A percentile compares a stretch with the other conserved stretches of the same genome.
These are phyloP conservation scores for Solanum chacoense DNA, from an alignment of 305 asterid genomes.

Conservation along the genomic window DNA sequence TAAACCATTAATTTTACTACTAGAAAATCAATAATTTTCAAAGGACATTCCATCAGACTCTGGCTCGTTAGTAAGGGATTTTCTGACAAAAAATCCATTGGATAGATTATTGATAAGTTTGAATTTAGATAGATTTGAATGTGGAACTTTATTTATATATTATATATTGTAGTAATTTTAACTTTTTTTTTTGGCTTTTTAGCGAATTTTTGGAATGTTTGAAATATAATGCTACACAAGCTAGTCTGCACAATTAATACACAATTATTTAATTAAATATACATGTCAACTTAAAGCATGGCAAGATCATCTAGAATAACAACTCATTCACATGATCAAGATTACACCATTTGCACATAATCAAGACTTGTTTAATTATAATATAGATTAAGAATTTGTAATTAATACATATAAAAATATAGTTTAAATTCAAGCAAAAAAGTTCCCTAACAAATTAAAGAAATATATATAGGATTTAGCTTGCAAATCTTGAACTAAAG, in stretches of 20 bases:
- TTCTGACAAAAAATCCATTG: background rate
- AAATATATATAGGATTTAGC: background rate
- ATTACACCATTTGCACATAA: background rate
- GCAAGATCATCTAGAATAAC: background rate
- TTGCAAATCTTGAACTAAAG: slow-evolving; percentile 4
- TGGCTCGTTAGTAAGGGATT: background rate
- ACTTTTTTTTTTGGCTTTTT: background rate
- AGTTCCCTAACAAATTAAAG: background rate
- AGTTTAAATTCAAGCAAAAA: background rate
- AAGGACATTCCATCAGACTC: background rate
- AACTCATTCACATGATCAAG: background rate
- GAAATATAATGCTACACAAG: background rate
- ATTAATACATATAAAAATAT: background rate
- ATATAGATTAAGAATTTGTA: background rate
- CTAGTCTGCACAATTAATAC: background rate
- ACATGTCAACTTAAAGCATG: background rate
- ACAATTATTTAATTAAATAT: background rate
- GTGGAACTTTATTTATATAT: background rate
- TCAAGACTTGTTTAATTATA: background rate
- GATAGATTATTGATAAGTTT: background rate
- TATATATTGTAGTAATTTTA: background rate
- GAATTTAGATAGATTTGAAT: background rate
- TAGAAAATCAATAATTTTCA: too few species aligned
- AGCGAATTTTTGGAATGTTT: background rate
- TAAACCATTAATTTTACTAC: too few species aligned